These are phyloP conservation scores for Strobilomyces dryophilus DNA, from an alignment of 768 basidiomycete species.

Conservation along the genomic window DNA sequence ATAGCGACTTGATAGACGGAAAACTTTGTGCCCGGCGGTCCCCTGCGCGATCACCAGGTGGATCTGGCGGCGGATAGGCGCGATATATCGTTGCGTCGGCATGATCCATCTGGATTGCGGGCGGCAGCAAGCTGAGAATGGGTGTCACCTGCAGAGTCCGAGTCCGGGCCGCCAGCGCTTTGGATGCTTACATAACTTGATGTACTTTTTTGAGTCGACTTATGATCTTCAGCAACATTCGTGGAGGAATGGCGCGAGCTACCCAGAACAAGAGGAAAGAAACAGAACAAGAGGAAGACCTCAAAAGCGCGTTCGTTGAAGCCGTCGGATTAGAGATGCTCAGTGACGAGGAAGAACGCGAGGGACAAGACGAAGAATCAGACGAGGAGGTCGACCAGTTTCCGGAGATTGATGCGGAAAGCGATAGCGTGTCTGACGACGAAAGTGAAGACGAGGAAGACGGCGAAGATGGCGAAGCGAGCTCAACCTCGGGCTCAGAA, in stretches of 20 bases:
- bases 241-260: constrained; percentile 33
- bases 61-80: too few relatives aligned
- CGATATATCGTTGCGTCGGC: too few relatives aligned
- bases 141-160: not conserved
- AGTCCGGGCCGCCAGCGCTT: not conserved
- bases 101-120: too few relatives aligned
- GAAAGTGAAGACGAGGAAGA: constrained; percentile 33
- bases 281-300: constrained; percentile 36
- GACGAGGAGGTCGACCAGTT: constrained; percentile 70
- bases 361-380: constrained; percentile 34
- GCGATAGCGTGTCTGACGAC: constrained; percentile 35
- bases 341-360: constrained; percentile 63
- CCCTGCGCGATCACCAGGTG: too few relatives aligned
- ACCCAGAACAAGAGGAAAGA: constrained; percentile 58
- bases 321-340: constrained; percentile 61
- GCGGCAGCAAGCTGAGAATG: too few relatives aligned
- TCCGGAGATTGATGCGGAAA: constrained; percentile 58
- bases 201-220: constrained; percentile 3
- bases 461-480: constrained; percentile 35
- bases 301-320: constrained; percentile 31
- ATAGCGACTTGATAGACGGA: constrained; percentile 12
- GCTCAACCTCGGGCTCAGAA: constrained; percentile 29
- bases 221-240: constrained; percentile 17
- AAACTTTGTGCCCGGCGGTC: not conserved
- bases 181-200: constrained; percentile 17